These are phyloP conservation scores for Lichenothelia convexa DNA, from an alignment of 495 filamentous ascomycete species.

Conservation along the genomic window DNA sequence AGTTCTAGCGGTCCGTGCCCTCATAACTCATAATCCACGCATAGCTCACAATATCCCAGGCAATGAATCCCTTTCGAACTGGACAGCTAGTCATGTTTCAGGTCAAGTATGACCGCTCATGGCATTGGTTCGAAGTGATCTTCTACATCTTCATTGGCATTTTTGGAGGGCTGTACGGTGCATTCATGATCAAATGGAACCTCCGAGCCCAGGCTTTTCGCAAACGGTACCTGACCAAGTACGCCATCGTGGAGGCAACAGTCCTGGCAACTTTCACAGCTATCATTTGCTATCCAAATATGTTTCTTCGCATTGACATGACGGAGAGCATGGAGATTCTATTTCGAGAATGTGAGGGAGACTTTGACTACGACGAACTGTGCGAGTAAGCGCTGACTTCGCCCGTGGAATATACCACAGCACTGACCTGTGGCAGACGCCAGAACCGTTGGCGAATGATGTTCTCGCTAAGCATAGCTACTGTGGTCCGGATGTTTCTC, in stretches of 20 bases:
- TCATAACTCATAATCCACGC: background rate
- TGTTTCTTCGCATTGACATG: conserved; percentile 94
- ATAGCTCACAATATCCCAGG: conserved; percentile 18
- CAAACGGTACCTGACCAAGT: conserved; percentile 77
- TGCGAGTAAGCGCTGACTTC: conserved; percentile 44
- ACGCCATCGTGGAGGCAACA: conserved; percentile 76
- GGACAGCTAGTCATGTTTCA: conserved; percentile 99
- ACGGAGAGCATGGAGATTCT: conserved; percentile 98
- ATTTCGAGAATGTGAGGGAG: conserved; percentile 86
- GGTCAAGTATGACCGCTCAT: conserved; percentile 84
- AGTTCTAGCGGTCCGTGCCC: conserved; percentile 51
- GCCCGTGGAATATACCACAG: background rate
- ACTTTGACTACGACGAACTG: conserved; percentile 76
- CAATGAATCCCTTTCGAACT: conserved; percentile 94
- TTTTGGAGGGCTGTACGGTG: conserved; percentile 90
- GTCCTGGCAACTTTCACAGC: conserved; percentile 69
- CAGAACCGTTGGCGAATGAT: conserved; percentile 63
- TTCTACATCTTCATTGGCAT: conserved; percentile 86
- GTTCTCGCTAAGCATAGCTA: conserved; percentile 60
- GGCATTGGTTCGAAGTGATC: conserved; percentile 93
- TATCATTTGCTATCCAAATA: conserved; percentile 86
- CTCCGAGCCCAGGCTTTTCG: conserved; percentile 77
- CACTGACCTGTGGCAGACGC: conserved; percentile 15
- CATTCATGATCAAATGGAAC: conserved; percentile 98
- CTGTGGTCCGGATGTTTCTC: conserved; percentile 59